Evolutionary conservation across 176 grass and related monocot species (phyloP).

Genomic region (Stipa capillata): DNA sequence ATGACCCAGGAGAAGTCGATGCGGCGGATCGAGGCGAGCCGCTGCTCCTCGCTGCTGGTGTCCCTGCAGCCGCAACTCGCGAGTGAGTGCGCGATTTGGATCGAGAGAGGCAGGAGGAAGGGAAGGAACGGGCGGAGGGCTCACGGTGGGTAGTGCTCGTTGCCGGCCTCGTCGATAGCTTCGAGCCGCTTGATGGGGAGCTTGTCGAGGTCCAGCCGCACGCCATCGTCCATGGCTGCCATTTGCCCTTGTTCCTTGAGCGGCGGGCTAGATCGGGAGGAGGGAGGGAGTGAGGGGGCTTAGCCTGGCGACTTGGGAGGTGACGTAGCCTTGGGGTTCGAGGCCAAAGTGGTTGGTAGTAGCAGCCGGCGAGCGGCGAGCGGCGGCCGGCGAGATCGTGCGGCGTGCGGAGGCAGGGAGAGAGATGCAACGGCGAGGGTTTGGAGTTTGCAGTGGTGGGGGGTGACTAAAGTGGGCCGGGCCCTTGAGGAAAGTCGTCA

Average conservation of each 20-base stretch:
- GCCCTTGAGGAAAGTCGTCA: not conserved
- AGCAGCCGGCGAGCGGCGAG: not conserved
- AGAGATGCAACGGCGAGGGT: not conserved
- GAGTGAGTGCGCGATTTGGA: not conserved
- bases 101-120: not conserved
- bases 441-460: not conserved
- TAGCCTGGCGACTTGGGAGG: not conserved
- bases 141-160: conserved; percentile 89
- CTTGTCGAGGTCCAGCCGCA: conserved; percentile 78
- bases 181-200: conserved; percentile 88
- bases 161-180: conserved; percentile 77
- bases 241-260: not conserved
- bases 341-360: not conserved
- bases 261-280: not conserved
- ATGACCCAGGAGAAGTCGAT: conserved; percentile 80
- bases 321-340: not conserved
- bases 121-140: not conserved
- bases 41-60: conserved; percentile 67
- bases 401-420: not conserved
- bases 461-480: not conserved
- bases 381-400: not conserved
- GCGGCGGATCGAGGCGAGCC: conserved; percentile 58
- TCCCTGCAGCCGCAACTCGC: conserved; percentile 31
- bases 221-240: conserved; percentile 29
- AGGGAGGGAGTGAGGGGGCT: not conserved